Percentiles rank a stretch among this genome's conserved stretches.
phyloP scores from a whole-genome alignment of 2,329 filamentous ascomycete species.

The Rachicladosporium sp. region DNA sequence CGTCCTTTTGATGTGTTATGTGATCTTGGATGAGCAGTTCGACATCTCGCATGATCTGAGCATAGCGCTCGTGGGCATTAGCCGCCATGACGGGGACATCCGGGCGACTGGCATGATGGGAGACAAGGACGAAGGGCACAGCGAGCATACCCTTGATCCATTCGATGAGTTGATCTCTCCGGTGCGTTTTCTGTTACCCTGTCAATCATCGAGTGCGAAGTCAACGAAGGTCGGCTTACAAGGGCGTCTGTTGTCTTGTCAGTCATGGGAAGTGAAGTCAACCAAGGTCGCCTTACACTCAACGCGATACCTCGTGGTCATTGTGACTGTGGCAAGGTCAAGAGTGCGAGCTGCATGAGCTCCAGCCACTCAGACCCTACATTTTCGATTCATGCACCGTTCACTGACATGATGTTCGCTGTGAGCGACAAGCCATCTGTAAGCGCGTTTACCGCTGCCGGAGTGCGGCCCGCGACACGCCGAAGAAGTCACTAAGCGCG shows the following conservation, averaged over 20 bases:
- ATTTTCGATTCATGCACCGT: no score
- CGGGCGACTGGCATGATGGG: conserved; percentile 58
- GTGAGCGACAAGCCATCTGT: no score
- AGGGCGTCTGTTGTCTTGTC: no score
- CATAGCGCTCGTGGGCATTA: conserved; percentile 76
- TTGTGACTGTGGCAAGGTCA: conserved; percentile 5
- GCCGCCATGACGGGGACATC: conserved; percentile 54
- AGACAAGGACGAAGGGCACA: conserved; percentile 92
- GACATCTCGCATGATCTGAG: conserved; percentile 89
- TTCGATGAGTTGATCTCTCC: conserved; percentile 64
- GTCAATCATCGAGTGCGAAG: background rate
- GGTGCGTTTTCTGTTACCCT: conserved; percentile 37
- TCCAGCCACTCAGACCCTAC: no score
- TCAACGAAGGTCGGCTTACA: background rate
- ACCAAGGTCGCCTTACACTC: conserved; percentile 18
- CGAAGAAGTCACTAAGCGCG: no score
- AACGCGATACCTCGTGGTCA: conserved; percentile 28
- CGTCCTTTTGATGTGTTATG: conserved; percentile 58
- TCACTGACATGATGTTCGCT: no score
- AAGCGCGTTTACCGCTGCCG: no score
- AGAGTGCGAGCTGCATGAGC: no score
- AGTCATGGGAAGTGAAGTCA: no score
- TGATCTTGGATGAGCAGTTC: conserved; percentile 87
- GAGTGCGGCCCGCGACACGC: no score
- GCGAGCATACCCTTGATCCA: conserved; percentile 88